phyloP scores from a whole-genome alignment of 1,284 basidiomycete genomes.

The Ganoderma lingzhi region DNA sequence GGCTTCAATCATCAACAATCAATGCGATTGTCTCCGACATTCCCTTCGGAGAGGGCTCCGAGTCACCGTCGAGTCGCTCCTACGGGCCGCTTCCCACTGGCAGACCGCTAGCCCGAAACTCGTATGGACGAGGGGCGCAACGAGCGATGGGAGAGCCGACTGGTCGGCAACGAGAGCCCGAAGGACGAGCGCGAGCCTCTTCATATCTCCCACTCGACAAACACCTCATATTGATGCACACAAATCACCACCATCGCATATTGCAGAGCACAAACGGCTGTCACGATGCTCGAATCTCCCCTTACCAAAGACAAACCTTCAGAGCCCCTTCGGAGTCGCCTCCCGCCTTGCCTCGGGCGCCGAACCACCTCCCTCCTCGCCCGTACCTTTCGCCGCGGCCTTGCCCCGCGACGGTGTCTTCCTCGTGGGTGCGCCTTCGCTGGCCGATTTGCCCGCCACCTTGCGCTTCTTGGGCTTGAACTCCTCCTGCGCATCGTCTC shows the following conservation, averaged over 20 bases:
- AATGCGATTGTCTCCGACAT: too few species aligned
- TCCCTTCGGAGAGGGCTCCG: too few species aligned
- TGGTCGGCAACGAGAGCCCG: background rate
- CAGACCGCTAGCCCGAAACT: background rate
- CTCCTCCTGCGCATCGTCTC: background rate
- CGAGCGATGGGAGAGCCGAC: background rate
- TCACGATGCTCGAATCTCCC: background rate
- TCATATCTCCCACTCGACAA: background rate
- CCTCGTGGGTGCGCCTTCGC: background rate
- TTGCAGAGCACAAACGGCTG: background rate
- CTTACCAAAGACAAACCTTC: background rate
- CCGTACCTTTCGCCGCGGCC: background rate
- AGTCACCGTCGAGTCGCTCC: background rate
- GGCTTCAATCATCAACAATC: too few species aligned
- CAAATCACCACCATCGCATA: too few species aligned
- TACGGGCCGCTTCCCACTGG: too few species aligned
- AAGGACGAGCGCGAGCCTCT: background rate
- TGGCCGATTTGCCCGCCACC: background rate
- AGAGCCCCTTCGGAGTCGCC: background rate
- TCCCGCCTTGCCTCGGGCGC: background rate
- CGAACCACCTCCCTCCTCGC: background rate
- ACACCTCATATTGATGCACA: too few species aligned
- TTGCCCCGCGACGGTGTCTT: background rate
- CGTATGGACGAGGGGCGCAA: background rate
- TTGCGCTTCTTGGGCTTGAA: constrained; percentile 1